Base-by-base conservation (phyloP, 768 basidiomycete species). In the Phylloporus arenicola region DNA sequence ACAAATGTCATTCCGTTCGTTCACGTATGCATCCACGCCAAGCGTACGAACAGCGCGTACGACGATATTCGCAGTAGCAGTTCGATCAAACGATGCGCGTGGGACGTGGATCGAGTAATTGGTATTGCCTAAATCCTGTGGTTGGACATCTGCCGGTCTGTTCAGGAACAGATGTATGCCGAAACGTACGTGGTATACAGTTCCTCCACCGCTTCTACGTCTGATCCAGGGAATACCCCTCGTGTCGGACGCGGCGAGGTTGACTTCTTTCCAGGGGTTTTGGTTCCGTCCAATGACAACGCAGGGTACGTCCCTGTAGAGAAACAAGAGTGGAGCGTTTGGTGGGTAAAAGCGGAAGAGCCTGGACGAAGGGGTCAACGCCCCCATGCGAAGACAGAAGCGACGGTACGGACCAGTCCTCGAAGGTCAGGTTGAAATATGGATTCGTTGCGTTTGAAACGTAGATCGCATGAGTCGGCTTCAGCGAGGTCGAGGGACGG, bases 181-280 rank as follows among this genome's bases (percentile, higher is more conserved):
- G 22, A 25, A 42, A 73, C 87, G 45, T 63, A 95, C 95, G 70
- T 99, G 95, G 66, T 88, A 99, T 3, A 99, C 95, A 0, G 95
- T 90, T 12, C 95, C 95, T 14, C 95, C 95, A 8, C 95, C 96
- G 57, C 92, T 94, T 48, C 87, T 75, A 48, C 95, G 75, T 35
- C 95, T 75, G 29, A 98, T 77, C 61, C 91, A 88, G 0, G 89
- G 89, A 16, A 92, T 76, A 4, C 72, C 74, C 53, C 73, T 66
- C 38, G 66, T 50, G 11, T 70, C 67, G 6, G 92, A 72, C 1
- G 79, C 75, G 6, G 63, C 53, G 43, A 94, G 77, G 59, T 95
- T 94, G 57, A 93, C 83, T 63, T 99, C 95, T 64, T 92, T 96
- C 95, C 95, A 98, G 14, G 94, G 95, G 58, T 96, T 97, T 73